phyloP scores from a whole-genome alignment of 2,329 filamentous ascomycete species.

The Botryotinia globosa region DNA sequence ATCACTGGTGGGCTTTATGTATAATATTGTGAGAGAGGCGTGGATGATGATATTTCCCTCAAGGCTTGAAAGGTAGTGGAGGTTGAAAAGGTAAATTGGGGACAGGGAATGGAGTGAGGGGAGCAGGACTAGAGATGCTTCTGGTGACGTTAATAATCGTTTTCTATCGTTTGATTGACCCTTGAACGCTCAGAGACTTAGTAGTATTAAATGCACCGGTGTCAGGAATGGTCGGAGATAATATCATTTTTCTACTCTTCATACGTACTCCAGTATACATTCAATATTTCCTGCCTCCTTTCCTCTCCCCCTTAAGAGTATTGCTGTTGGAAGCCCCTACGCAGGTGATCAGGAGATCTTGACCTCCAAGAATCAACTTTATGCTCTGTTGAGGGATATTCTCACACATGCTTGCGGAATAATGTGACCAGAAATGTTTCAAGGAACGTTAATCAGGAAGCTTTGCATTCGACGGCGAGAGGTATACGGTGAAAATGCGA shows the following conservation, averaged over 20 bases:
- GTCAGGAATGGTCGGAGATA: too few species aligned
- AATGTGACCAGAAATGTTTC: neutral
- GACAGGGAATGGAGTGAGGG: too few species aligned
- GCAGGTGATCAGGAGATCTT: neutral
- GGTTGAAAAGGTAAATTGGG: neutral
- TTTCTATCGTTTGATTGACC: neutral
- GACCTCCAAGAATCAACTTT: neutral
- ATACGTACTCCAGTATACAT: neutral
- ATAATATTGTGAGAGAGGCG: neutral
- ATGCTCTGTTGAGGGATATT: neutral
- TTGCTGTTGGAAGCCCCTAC: neutral
- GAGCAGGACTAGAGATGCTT: neutral
- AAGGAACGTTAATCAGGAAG: accelerated
- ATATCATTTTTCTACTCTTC: too few species aligned
- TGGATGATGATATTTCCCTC: too few species aligned
- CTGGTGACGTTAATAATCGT: neutral
- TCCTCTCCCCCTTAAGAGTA: neutral
- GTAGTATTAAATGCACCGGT: neutral
- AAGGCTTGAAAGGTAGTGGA: neutral
- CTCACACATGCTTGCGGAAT: neutral
- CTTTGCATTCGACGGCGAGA: too few species aligned
- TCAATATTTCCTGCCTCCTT: neutral
- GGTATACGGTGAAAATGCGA: neutral
- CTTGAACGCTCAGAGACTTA: neutral
- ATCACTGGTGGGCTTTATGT: neutral